Evolutionary conservation across 2,329 filamentous ascomycete genomes (phyloP), one percentile per base, ranked within the genome.

Genomic region (Pseudocercospora cruenta): DNA sequence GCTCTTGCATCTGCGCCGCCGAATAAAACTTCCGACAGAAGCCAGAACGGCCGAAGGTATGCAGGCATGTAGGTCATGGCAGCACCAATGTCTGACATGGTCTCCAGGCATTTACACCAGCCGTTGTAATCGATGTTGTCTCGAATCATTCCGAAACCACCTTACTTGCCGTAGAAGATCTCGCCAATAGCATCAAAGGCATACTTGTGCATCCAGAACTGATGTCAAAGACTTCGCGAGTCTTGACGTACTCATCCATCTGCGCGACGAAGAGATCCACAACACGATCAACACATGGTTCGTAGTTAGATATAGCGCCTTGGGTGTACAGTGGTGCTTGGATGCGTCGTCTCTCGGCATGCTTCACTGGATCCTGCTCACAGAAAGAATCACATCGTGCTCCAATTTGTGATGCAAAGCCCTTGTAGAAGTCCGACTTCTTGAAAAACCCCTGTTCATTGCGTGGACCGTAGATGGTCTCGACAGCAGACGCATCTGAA

Each of bases 401-500:
- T 10, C 55, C 24, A 31, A 68, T 63, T 2, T 58, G 53, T 4
- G 51, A 22, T 22, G 54, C 62, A 36, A 65, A 68, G 12, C 59
- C 60, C 31, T 28, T 39, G 51, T 68, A 65, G 63, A 65, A 68
- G 3, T 72, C 69, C 16, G 70, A 69, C 21, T 72, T 64, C 6
- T 67, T 66, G 22, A 71, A 69, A 14, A 68, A 67, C 28, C 49
- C 49, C 14, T 54, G 49, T n/a, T 54, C 49, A 2, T 71, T 74
- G 31, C 24, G 70, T 58, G 63, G 66, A 33, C 66, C 51, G 31
- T 79, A 80, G 33, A 83, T 81, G 19, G 82, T 79, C 67, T 78
- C 77, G 77, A 82, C 85, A 1, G 76, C 75, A 6, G 75, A 63
- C 6, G 75, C 68, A 45, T 78, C 73, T 36, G 75, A 78, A 66